A percentile compares a stretch with the other conserved stretches of the same genome.
Evolutionary conservation across 1,284 basidiomycete species (phyloP).

Genomic region (Takashimella tepidaria): DNA sequence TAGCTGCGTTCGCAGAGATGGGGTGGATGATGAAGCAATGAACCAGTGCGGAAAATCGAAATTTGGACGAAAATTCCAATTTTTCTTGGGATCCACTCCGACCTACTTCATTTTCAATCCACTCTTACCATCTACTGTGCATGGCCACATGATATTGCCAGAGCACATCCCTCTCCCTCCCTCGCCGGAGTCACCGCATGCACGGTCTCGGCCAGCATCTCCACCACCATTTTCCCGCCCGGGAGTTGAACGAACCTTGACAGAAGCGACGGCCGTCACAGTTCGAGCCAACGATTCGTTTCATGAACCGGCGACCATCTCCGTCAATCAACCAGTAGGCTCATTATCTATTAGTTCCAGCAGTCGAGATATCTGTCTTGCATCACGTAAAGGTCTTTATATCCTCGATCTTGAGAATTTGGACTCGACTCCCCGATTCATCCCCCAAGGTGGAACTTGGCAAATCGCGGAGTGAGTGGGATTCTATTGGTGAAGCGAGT

Average conservation of each 20-base stretch:
- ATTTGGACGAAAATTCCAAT: not conserved
- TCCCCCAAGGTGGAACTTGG: conserved; percentile 94
- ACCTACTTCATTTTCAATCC: not conserved
- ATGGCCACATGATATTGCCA: conserved; percentile 14
- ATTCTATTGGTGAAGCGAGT: not conserved
- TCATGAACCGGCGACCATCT: conserved; percentile 39
- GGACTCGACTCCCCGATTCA: conserved; percentile 78
- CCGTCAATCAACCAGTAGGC: conserved; percentile 50
- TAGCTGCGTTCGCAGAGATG: no score
- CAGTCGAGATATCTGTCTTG: conserved; percentile 48
- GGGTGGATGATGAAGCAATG: not conserved
- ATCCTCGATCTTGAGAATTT: conserved; percentile 91
- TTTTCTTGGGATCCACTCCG: not conserved
- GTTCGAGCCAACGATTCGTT: conserved; percentile 26
- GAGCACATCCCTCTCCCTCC: conserved; percentile 14
- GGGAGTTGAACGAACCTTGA: conserved; percentile 2
- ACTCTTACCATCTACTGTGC: not conserved
- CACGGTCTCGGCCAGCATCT: not conserved
- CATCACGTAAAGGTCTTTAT: conserved; percentile 84
- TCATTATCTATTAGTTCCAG: conserved; percentile 49
- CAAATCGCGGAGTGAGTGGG: conserved; percentile 69
- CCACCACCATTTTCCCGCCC: conserved; percentile 3
- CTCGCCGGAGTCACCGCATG: conserved; percentile 6
- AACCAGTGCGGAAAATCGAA: not conserved
- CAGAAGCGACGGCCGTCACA: not conserved